Percentiles rank a stretch among this genome's conserved stretches.
These are phyloP conservation scores for Aspergillus hortae DNA, from an alignment of 2,329 filamentous ascomycete genomes.

Conservation along the genomic window DNA sequence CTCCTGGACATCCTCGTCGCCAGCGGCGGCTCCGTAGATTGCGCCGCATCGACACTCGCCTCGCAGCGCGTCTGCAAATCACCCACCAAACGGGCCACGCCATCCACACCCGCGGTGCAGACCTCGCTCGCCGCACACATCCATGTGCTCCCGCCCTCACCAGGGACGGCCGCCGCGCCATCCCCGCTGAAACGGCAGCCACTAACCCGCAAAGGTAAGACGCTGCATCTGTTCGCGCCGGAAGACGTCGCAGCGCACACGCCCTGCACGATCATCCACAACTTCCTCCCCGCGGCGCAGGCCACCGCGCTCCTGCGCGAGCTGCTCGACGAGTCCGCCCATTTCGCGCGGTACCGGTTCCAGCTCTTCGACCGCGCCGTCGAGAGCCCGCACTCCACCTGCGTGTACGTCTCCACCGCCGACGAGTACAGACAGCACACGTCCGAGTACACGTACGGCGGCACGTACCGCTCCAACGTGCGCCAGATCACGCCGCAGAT, in stretches of 20 bases:
- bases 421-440: constrained; percentile 68
- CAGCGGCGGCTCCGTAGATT: constrained; percentile 70
- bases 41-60: constrained; percentile 57
- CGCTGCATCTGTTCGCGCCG: constrained; percentile 78
- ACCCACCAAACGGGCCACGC: constrained; percentile 35
- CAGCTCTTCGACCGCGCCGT: constrained; percentile 88
- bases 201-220: constrained; percentile 74
- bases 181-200: constrained; percentile 9
- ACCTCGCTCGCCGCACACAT: constrained; percentile 59
- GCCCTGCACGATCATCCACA: constrained; percentile 87
- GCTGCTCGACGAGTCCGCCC: constrained; percentile 67
- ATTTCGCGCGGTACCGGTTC: constrained; percentile 70
- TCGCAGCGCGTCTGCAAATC: constrained; percentile 14
- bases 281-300: constrained; percentile 70
- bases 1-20: constrained; percentile 76
- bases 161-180: no score
- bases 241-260: constrained; percentile 77
- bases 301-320: constrained; percentile 74
- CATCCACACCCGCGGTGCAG: constrained; percentile 52
- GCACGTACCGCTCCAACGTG: constrained; percentile 69
- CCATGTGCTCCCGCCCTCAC: neutral
- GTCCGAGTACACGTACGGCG: constrained; percentile 83
- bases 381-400: constrained; percentile 75
- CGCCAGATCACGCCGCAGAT: constrained; percentile 73
- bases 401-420: constrained; percentile 75